Evolutionary conservation across 2,329 filamentous ascomycete species (phyloP).

Genomic region (Mollisiaceae sp.): DNA sequence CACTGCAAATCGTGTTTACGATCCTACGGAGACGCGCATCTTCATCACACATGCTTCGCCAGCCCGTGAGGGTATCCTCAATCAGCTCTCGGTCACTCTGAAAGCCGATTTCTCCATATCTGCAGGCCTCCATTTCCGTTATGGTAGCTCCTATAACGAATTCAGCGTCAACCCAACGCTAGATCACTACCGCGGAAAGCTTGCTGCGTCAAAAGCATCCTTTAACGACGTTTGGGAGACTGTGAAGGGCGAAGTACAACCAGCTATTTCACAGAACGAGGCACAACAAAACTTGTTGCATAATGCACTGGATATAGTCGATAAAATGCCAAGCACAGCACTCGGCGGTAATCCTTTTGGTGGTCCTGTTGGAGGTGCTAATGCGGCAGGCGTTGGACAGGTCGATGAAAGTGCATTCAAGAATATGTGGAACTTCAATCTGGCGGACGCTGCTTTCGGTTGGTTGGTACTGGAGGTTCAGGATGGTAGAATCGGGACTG

Average conservation of each 20-base stretch:
- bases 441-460: constrained; percentile 96
- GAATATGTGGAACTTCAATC: constrained; percentile 99
- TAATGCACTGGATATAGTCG: constrained; percentile 90
- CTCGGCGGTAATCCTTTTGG: constrained; percentile 97
- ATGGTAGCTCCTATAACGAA: constrained; percentile 99
- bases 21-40: constrained; percentile 94
- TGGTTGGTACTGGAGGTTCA: constrained; percentile 96
- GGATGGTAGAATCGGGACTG: constrained; percentile 92
- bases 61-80: constrained; percentile 92
- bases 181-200: constrained; percentile 97
- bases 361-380: constrained; percentile 74
- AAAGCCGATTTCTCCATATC: constrained; percentile 99
- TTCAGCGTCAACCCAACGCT: constrained; percentile 98
- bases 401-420: constrained; percentile 99
- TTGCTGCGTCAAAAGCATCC: constrained; percentile 95
- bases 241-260: constrained; percentile 93
- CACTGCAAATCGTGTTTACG: constrained; percentile 96
- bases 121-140: constrained; percentile 95
- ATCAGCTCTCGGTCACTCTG: constrained; percentile 94
- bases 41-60: constrained; percentile 98
- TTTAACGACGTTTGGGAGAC: constrained; percentile 99
- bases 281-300: constrained; percentile 91
- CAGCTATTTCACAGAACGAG: constrained; percentile 91
- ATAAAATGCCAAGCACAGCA: constrained; percentile 95
- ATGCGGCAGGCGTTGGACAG: constrained; percentile 74